These are phyloP conservation scores for Pisolithus microcarpus DNA, from an alignment of 768 basidiomycete species.

Conservation along the genomic window DNA sequence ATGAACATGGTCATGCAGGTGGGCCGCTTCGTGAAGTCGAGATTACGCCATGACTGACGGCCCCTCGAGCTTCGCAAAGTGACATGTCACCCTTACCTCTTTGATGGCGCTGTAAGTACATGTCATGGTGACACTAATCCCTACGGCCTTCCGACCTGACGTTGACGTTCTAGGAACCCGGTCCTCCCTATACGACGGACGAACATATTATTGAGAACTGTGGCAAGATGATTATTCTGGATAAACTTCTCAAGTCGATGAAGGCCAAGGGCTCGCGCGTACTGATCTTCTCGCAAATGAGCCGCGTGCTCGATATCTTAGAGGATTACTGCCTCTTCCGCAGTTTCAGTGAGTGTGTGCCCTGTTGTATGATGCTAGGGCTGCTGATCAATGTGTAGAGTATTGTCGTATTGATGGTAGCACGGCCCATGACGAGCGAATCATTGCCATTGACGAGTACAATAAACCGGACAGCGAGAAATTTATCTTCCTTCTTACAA, in stretches of 20 bases:
- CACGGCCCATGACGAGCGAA: slow-evolving; percentile 95
- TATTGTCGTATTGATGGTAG: slow-evolving; percentile 96
- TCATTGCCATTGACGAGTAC: slow-evolving; percentile 93
- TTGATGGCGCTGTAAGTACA: slow-evolving; percentile 77
- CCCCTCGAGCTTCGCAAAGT: slow-evolving; percentile 63
- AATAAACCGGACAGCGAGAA: slow-evolving; percentile 91
- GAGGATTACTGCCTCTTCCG: slow-evolving; percentile 97
- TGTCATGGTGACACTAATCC: not conserved
- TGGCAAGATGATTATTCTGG: slow-evolving; percentile 96
- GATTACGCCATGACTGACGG: slow-evolving; percentile 1
- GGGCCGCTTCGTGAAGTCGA: slow-evolving; percentile 8
- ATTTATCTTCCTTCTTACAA: slow-evolving; percentile 94
- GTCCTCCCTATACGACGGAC: slow-evolving; percentile 97
- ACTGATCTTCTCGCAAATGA: slow-evolving; percentile 99
- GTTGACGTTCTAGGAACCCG: slow-evolving; percentile 65
- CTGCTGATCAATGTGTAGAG: slow-evolving; percentile 37
- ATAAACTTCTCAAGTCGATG: slow-evolving; percentile 84
- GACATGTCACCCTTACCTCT: slow-evolving; percentile 86
- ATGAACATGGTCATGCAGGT: slow-evolving; percentile 99
- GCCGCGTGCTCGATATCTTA: slow-evolving; percentile 93
- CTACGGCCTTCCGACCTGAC: not conserved
- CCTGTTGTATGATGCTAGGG: too few species aligned
- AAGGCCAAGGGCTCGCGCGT: slow-evolving; percentile 91
- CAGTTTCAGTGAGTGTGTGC: slow-evolving; percentile 58
- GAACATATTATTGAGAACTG: slow-evolving; percentile 92